Evolutionary conservation across 192 early-diverging fungal species (phyloP), one percentile per base, ranked within the genome.

Genomic region (Umbelopsis isabellina): DNA sequence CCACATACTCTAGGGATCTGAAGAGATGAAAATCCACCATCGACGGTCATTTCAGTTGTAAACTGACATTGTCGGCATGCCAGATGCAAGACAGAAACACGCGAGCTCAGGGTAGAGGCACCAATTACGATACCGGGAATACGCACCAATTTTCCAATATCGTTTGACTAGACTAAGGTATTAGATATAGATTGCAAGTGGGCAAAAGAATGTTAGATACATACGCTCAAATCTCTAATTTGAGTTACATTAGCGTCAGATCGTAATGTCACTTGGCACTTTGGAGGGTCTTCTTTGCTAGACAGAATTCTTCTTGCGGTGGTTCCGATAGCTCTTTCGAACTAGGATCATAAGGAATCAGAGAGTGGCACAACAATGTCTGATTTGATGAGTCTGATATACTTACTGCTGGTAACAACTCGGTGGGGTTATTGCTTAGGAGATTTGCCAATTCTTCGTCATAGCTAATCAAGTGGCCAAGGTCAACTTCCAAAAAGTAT

Each of bases 71-170:
- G 83, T 65, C 89, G 85, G 84, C 98, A 99, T 86, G 91, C 91
- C 70, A 98, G 84, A 23, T 94, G 91, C 21, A 99, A 87, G 49
- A 85, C 74, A 11, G 94, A 97, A 2, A 95, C 97, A 76, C 96
- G 94, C 20, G 94, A 94, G 11, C 88, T 83, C 52, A 98, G 79
- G 45, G 93, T 91, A 1, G 93, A 92, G 3, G 96, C 95, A 7
- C 91, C 91, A 67, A 99, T 98, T 33, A 98, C 90, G 58, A 99
- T 99, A 35, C 98, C 98, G 12, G 95, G 90, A 65, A 99, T 87
- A 47, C 94, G 92, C 66, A 99, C 94, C 23, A 99, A 85, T 74
- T 97, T 94, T 46, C 93, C 93, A 69, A 99, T 97, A 68, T 87
- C 86, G 33, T 85, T 75, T 53, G 93, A 84, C 93, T 94, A 71